These are phyloP conservation scores for Rubia yunnanensis DNA, from an alignment of 257 asterid genomes.

Conservation along the genomic window DNA sequence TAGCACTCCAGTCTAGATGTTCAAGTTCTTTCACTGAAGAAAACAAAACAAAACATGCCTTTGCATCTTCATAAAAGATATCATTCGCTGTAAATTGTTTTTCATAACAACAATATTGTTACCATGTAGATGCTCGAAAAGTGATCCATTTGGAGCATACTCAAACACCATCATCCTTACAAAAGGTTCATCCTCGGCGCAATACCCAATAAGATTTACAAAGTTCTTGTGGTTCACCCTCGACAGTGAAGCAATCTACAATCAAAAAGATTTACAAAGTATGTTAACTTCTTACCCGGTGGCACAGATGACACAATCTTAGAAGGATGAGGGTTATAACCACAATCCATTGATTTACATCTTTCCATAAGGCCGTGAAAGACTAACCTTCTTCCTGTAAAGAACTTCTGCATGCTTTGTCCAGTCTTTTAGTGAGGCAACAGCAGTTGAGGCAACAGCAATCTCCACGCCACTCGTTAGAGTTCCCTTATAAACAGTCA, in stretches of 20 bases:
- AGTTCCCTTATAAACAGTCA: constrained; percentile 79
- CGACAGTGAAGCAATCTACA: constrained; percentile 66
- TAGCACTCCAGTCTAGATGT: constrained; percentile 81
- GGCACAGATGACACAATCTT: background rate
- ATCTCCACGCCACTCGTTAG: constrained; percentile 92
- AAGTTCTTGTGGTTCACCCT: constrained; percentile 93
- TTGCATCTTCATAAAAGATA: background rate
- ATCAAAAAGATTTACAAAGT: constrained; percentile 5
- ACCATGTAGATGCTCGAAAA: constrained; percentile 89
- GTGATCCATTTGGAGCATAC: constrained; percentile 84
- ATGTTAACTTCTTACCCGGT: background rate
- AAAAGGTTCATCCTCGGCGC: constrained; percentile 85
- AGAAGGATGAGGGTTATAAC: background rate
- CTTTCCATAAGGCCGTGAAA: background rate
- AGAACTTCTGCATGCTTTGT: constrained; percentile 54
- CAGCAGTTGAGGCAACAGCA: constrained; percentile 62
- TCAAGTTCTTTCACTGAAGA: constrained; percentile 64
- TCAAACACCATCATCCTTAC: constrained; percentile 96
- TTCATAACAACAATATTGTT: constrained; percentile 15
- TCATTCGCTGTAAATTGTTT: background rate
- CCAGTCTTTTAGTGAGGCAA: constrained; percentile 60
- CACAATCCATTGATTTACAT: constrained; percentile 3
- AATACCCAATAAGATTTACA: constrained; percentile 77
- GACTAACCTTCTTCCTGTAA: constrained; percentile 66
- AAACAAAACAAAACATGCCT: background rate